phyloP scores from a whole-genome alignment of 345 rosid genomes.

The Brassica juncea region DNA sequence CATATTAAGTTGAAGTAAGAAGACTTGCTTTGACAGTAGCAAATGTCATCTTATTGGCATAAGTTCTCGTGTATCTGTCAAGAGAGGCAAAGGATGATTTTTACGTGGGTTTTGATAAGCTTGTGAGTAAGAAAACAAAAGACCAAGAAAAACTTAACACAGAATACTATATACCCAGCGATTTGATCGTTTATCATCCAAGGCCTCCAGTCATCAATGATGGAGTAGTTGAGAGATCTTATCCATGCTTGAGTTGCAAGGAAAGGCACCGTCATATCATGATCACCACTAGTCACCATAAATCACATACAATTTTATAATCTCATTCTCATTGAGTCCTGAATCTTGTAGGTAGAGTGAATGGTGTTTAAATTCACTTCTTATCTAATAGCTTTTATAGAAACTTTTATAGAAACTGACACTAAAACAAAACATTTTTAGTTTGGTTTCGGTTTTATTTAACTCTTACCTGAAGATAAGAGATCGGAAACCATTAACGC shows the following conservation, averaged over 20 bases:
- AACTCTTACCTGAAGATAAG: constrained; percentile 25
- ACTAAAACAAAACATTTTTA: background rate
- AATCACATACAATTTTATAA: too few relatives aligned
- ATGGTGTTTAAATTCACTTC: too few relatives aligned
- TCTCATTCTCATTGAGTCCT: too few relatives aligned
- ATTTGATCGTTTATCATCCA: constrained; percentile 56
- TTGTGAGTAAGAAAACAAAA: background rate
- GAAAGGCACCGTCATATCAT: constrained; percentile 48
- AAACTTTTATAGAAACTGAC: background rate
- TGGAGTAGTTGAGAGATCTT: constrained; percentile 49
- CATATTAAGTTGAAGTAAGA: background rate
- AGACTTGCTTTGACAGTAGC: constrained; percentile 62
- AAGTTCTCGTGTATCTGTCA: constrained; percentile 41
- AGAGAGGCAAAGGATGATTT: background rate
- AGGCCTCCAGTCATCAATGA: constrained; percentile 55
- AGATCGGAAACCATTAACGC: constrained; percentile 20
- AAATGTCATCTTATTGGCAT: constrained; percentile 45
- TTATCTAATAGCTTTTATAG: background rate
- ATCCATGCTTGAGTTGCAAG: constrained; percentile 60
- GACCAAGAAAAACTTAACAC: background rate
- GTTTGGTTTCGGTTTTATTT: background rate
- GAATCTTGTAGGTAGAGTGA: too few relatives aligned
- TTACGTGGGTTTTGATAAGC: background rate
- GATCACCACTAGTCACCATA: constrained; percentile 1
- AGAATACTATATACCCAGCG: constrained; percentile 31